Percentiles rank a stretch among this genome's conserved stretches.
Conservation (phyloP, 805 yeast species). For the Lachancea meyersii region DNA sequence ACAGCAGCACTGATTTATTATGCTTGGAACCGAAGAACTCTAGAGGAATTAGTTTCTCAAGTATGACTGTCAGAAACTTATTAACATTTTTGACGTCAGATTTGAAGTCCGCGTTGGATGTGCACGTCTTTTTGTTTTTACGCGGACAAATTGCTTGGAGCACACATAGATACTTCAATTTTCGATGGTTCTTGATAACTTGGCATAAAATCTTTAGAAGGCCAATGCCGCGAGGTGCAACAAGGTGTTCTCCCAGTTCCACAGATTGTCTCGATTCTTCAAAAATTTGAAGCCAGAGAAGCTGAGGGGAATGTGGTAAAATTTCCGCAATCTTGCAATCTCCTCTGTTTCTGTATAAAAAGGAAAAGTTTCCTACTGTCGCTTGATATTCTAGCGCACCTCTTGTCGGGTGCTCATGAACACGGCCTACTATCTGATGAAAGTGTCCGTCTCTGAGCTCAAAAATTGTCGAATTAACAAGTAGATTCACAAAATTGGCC, state of each 20-base stretch:
- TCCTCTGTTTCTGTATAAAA: conserved; percentile 4
- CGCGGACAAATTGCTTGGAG: conserved; percentile 14
- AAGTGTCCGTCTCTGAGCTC: conserved; percentile 9
- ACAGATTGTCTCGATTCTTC: neutral
- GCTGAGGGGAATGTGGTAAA: neutral
- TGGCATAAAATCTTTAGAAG: neutral
- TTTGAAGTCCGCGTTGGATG: conserved; percentile 31
- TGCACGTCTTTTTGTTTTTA: neutral
- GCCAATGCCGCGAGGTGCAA: neutral
- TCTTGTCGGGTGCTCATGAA: conserved; percentile 5
- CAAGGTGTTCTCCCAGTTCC: neutral
- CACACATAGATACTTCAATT: conserved; percentile 12
- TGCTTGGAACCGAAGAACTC: conserved; percentile 45
- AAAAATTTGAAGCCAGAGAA: conserved; percentile 1
- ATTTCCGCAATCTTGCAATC: neutral
- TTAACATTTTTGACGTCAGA: conserved; percentile 35
- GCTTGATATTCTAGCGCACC: neutral
- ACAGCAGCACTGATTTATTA: conserved; percentile 41
- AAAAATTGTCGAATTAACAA: conserved; percentile 36
- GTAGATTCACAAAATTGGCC: conserved; percentile 34
- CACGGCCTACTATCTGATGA: conserved; percentile 20
- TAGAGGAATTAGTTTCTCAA: conserved; percentile 46
- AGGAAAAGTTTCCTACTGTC: neutral
- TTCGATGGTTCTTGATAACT: conserved; percentile 7
- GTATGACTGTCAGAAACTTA: conserved; percentile 37